Percentiles rank a stretch among this genome's conserved stretches.
Conservation (phyloP, 2,329 filamentous ascomycete species). For the Fusarium fujikuroi region DNA sequence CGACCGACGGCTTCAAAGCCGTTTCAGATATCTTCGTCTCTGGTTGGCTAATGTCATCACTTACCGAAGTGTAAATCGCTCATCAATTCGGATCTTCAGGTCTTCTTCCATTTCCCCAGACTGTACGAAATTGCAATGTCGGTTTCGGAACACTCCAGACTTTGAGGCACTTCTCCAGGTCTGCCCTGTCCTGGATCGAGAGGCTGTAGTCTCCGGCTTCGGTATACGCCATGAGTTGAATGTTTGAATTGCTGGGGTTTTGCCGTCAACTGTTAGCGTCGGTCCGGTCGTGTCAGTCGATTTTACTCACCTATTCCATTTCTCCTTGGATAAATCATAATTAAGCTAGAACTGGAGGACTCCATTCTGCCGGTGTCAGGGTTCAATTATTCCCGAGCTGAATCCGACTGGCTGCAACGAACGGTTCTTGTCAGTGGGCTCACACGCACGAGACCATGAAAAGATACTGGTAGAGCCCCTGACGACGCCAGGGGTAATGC, state of each 20-base stretch:
- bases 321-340: constrained; percentile 5
- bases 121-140: constrained; percentile 20
- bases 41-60: constrained; percentile 17
- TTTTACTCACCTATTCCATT: constrained; percentile 7
- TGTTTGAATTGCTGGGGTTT: not conserved
- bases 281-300: constrained; percentile 16
- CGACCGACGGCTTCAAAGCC: constrained; percentile 28
- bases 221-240: constrained; percentile 14
- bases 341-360: constrained; percentile 6
- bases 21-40: constrained; percentile 27
- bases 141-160: constrained; percentile 27
- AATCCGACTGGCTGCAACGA: constrained; percentile 21
- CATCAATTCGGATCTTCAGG: constrained; percentile 37
- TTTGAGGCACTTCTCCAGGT: constrained; percentile 26
- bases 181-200: not conserved
- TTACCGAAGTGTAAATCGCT: constrained; percentile 40
- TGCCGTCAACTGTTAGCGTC: constrained; percentile 15
- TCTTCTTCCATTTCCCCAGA: constrained; percentile 42
- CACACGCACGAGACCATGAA: constrained; percentile 20
- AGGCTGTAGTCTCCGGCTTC: constrained; percentile 25
- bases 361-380: constrained; percentile 33
- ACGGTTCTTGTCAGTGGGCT: constrained; percentile 31
- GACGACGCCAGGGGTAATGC: constrained; percentile 24
- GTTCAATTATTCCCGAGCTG: constrained; percentile 37
- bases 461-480: constrained; percentile 13